phyloP scores from a whole-genome alignment of 1,284 basidiomycete genomes.

The Cutaneotrichosporon mucoides region DNA sequence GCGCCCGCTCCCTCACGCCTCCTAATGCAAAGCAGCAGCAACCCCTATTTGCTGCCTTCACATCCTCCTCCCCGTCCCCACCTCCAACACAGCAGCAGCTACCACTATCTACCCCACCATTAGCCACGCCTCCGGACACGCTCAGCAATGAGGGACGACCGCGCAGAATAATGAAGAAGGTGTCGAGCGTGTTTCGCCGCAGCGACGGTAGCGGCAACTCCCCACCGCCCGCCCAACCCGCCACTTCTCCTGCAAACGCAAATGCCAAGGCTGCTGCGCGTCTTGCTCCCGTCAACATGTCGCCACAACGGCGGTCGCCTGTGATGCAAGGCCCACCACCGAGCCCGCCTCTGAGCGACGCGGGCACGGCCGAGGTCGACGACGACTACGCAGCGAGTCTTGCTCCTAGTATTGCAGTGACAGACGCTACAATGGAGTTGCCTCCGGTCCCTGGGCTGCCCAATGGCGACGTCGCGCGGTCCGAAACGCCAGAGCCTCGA shows the following conservation, averaged over 20 bases:
- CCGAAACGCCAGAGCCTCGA: not conserved
- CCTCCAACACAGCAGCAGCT: too few species aligned
- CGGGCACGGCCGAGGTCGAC: constrained; percentile 1
- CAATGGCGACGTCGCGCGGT: not conserved
- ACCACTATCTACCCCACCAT: too few species aligned
- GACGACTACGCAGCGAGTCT: constrained; percentile 5
- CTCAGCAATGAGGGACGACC: not conserved
- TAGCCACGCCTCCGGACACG: not conserved
- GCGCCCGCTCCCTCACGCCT: not conserved
- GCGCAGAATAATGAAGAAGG: constrained; percentile 29
- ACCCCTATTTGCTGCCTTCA: not conserved
- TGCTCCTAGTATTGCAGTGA: constrained; percentile 11
- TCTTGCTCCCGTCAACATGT: not conserved
- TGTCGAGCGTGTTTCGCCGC: constrained; percentile 33
- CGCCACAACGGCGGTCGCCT: constrained; percentile 11
- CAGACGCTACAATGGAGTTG: constrained; percentile 6
- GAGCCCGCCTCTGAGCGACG: constrained; percentile 43
- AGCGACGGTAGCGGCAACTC: constrained; percentile 1
- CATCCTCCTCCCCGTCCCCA: not conserved
- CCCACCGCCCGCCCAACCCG: not conserved
- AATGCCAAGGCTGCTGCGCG: not conserved
- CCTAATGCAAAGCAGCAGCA: not conserved
- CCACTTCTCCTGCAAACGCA: not conserved
- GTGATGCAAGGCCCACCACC: constrained; percentile 44
- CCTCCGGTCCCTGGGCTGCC: not conserved